Evolutionary conservation across 768 basidiomycete genomes (phyloP).

Genomic region (Amanita rimosa): DNA sequence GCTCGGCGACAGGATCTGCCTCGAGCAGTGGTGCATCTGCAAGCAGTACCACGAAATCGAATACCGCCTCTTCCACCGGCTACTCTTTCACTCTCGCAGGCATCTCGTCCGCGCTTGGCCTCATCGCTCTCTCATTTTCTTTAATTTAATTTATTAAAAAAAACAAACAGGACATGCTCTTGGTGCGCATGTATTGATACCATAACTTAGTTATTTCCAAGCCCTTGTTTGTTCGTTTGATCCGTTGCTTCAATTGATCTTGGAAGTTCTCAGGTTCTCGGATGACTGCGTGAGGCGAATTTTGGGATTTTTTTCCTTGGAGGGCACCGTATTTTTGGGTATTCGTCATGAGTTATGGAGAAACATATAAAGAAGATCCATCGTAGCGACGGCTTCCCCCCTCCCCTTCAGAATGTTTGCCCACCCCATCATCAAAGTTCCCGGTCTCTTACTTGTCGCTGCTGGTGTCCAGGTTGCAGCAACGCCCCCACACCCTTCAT

Average conservation of each 20-base stretch:
- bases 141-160: neutral
- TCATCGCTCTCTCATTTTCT: neutral
- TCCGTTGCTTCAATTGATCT: too few species aligned
- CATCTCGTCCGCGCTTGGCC: neutral
- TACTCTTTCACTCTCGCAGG: neutral
- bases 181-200: too few species aligned
- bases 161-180: fast-evolving
- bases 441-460: conserved; percentile 2
- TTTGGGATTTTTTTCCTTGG: too few species aligned
- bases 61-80: neutral
- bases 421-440: conserved; percentile 3
- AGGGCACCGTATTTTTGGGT: too few species aligned
- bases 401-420: neutral
- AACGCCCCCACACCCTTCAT: conserved; percentile 4
- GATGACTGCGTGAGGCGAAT: too few species aligned
- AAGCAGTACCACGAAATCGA: neutral
- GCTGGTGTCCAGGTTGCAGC: conserved; percentile 1
- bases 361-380: too few species aligned
- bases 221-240: too few species aligned
- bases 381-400: too few species aligned
- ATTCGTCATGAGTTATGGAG: too few species aligned
- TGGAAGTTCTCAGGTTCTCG: too few species aligned
- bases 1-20: neutral
- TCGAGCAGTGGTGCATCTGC: neutral
- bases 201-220: too few species aligned